Base-by-base conservation (phyloP, 495 filamentous ascomycete species). In the Penicillium alfredii region DNA sequence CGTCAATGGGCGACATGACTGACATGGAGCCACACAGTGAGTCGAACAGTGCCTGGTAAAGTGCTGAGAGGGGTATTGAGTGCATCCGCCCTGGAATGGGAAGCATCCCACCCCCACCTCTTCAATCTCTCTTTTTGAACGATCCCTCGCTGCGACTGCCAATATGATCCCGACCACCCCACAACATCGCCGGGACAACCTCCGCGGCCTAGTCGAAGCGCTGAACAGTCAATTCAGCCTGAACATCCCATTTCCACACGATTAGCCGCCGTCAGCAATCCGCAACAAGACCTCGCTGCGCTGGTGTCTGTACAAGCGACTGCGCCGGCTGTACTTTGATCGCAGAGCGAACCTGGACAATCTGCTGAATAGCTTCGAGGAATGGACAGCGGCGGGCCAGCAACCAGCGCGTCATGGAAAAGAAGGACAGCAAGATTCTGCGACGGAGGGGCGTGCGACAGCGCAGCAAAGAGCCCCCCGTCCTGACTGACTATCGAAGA, bases 171-270 rank as follows among this genome's bases (percentile, higher is more conserved):
- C 49, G 24, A 9, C 47, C 49, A 42, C 56, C 47, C 26, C 39
- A 19, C 26, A 52, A 30, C 33, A 49, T 28, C 22, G 44, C 14
- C 49, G 30, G n/a, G 38, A 33, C 38, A 48, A 20, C 38, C 53
- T 22, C 24, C 27, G 4, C 18, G 23, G 1, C 22, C 21, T 53
- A 16, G 42, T 58, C 24, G 41, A 53, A 20, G 12, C 16, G 2
- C 40, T 63, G 28, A 63, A 63, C 39, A 36, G 46, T 0, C 15
- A 45, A 25, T 63, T 44, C 23, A 39, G 24, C 0, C 44, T 63
- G 1, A 44, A 57, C 7, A 48, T 63, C 8, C 46, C 50, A 0
- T 51, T 49, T 25, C 49, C 54, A 1, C 37, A 30, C 0, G 21
- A 45, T 10, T 49, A 35, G 20, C 60, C 56, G 0, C 54, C 56